Percentiles rank a stretch among this genome's conserved stretches.
phyloP scores from a whole-genome alignment of 164 flowering plant genomes.

The Umbellularia californica region DNA sequence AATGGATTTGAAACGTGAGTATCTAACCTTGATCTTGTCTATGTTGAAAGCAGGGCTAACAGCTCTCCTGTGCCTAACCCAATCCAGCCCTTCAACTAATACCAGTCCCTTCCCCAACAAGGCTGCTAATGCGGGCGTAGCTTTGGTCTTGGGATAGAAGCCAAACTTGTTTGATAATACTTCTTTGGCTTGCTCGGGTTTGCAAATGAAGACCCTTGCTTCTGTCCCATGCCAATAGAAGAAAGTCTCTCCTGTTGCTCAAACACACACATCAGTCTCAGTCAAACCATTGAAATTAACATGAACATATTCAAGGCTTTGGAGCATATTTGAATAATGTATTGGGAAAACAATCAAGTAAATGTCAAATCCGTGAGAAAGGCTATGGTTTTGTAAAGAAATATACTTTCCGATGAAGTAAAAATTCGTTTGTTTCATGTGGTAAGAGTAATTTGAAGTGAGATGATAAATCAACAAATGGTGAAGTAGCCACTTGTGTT shows the following conservation, averaged over 20 bases:
- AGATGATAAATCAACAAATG: too few species aligned
- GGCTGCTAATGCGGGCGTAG: slow-evolving; percentile 7
- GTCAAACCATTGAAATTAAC: neutral
- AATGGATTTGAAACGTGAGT: neutral
- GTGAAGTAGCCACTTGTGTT: too few species aligned
- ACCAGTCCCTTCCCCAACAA: slow-evolving; percentile 25
- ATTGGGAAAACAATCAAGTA: too few species aligned
- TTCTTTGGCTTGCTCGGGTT: slow-evolving; percentile 27
- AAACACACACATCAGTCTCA: neutral
- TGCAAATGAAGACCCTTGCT: slow-evolving; percentile 23
- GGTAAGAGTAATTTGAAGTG: too few species aligned
- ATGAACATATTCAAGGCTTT: neutral
- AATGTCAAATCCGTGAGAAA: too few species aligned
- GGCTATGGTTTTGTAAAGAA: too few species aligned
- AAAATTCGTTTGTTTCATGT: too few species aligned
- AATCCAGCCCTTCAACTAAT: slow-evolving; percentile 17
- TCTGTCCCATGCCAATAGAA: slow-evolving; percentile 31
- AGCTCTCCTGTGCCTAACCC: slow-evolving; percentile 28
- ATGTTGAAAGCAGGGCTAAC: slow-evolving; percentile 28
- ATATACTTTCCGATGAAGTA: too few species aligned
- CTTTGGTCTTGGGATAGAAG: slow-evolving; percentile 14
- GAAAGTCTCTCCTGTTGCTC: slow-evolving; percentile 23
- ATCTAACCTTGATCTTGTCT: slow-evolving; percentile 29
- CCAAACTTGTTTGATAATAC: slow-evolving; percentile 27
- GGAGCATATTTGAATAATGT: too few species aligned